phyloP scores from a whole-genome alignment of 2,329 filamentous ascomycete species.

The Helotiales sp. region DNA sequence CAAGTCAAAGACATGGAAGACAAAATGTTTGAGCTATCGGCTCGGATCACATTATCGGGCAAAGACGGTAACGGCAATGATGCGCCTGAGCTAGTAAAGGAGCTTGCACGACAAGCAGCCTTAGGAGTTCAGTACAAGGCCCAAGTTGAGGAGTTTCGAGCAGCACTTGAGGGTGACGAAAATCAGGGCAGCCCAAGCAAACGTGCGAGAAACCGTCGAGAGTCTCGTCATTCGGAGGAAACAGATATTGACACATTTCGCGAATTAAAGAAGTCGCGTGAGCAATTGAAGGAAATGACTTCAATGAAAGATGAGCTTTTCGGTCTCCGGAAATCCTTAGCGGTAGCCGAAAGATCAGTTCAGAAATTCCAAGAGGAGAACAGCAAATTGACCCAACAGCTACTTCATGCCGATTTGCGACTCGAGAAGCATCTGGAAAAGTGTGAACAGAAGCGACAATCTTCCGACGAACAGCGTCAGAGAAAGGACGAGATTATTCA shows the following conservation, averaged over 20 bases:
- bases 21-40: slow-evolving; percentile 63
- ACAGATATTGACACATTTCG: slow-evolving; percentile 58
- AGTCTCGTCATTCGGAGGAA: slow-evolving; percentile 56
- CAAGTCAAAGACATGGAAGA: slow-evolving; percentile 69
- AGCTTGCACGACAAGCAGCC: slow-evolving; percentile 62
- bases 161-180: slow-evolving; percentile 51
- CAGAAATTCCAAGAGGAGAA: slow-evolving; percentile 42
- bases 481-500: slow-evolving; percentile 56
- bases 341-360: slow-evolving; percentile 47
- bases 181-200: slow-evolving; percentile 40
- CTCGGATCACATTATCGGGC: slow-evolving; percentile 54
- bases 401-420: slow-evolving; percentile 38
- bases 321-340: slow-evolving; percentile 56
- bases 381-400: slow-evolving; percentile 37
- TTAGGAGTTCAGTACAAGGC: slow-evolving; percentile 62
- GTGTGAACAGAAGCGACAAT: slow-evolving; percentile 48
- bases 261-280: slow-evolving; percentile 59
- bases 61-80: slow-evolving; percentile 49
- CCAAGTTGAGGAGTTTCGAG: slow-evolving; percentile 64
- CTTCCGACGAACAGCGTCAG: slow-evolving; percentile 50
- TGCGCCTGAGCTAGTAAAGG: slow-evolving; percentile 55
- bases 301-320: slow-evolving; percentile 59
- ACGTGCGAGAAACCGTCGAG: slow-evolving; percentile 45
- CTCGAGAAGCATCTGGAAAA: slow-evolving; percentile 41
- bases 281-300: slow-evolving; percentile 58